Evolutionary conservation across 345 rosid genomes (phyloP).

Genomic region (Brassica napus): Da-Ae NC_063446.1:61997001-61997500

Average conservation of each 20-base stretch:
- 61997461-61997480: conserved; percentile 59
- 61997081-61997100: too few species aligned
- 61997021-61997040: neutral
- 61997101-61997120: neutral
- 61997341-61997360: conserved; percentile 42
- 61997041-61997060: neutral
- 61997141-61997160: neutral
- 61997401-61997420: conserved; percentile 26
- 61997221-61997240: neutral
- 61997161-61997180: neutral
- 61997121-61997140: neutral
- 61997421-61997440: conserved; percentile 30
- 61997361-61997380: conserved; percentile 33
- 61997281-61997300: conserved; percentile 49
- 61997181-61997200: neutral
- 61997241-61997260: neutral
- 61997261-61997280: neutral
- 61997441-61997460: conserved; percentile 51
- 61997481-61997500: neutral
- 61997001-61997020: neutral
- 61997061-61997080: neutral
- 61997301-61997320: conserved; percentile 45
- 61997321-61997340: conserved; percentile 34
- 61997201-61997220: neutral
- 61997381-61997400: conserved; percentile 36